Conservation (phyloP, 1,284 basidiomycete species). For the Hymenochaete sp. region DNA sequence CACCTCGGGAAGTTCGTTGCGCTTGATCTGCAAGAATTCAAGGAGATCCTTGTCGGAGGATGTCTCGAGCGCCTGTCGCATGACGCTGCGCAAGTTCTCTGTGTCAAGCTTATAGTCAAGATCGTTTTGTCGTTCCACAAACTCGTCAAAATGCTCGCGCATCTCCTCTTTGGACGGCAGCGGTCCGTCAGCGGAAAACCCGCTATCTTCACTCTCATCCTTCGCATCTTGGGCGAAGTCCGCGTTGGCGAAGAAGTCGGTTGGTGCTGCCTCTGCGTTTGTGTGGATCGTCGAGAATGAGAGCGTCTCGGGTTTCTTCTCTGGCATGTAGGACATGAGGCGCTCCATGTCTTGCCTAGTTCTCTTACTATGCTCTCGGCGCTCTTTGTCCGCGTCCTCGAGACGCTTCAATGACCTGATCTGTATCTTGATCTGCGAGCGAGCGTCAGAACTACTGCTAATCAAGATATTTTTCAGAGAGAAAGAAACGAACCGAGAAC, state of each 20-base stretch:
- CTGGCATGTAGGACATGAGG: constrained; percentile 21
- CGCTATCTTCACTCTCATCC: too few relatives aligned
- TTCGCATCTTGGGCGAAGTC: too few relatives aligned
- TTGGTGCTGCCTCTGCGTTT: constrained; percentile 23
- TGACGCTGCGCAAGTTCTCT: constrained; percentile 45
- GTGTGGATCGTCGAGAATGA: constrained; percentile 17
- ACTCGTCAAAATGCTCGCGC: not conserved
- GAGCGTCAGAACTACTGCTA: constrained; percentile 3
- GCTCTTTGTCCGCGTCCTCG: constrained; percentile 26
- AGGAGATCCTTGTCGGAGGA: constrained; percentile 57
- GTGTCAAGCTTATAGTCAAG: constrained; percentile 47
- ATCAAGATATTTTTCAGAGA: too few relatives aligned
- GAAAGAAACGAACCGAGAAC: constrained; percentile 45
- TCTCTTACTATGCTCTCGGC: constrained; percentile 17
- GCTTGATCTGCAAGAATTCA: constrained; percentile 49
- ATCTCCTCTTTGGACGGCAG: not conserved
- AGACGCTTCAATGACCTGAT: constrained; percentile 51
- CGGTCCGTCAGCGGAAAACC: not conserved
- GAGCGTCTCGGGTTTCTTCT: constrained; percentile 13
- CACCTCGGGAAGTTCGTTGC: constrained; percentile 67
- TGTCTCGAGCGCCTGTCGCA: constrained; percentile 47
- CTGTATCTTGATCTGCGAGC: constrained; percentile 26
- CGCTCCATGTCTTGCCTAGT: constrained; percentile 21
- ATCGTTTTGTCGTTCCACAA: constrained; percentile 38
- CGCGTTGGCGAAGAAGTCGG: too few relatives aligned